Base-by-base conservation (phyloP, 2,329 filamentous ascomycete species). In the Aspergillus aculeatinus region DNA sequence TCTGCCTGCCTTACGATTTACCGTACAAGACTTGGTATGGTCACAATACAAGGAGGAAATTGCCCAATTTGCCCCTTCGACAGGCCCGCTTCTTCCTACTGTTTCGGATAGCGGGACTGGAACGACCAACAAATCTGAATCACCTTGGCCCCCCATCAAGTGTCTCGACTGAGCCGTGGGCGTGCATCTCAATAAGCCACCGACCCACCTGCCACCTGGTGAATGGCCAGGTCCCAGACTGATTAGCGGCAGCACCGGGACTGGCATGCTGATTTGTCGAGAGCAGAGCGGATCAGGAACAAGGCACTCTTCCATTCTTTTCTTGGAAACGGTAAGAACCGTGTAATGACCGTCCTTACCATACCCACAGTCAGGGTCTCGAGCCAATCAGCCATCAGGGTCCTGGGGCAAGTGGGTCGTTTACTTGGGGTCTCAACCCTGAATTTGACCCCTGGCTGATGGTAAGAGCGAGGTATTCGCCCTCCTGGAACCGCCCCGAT, bases 301-400 rank as follows among this genome's bases (percentile, higher is more conserved):
- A 48, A 47, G 53, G 42, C 42, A 48, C 39, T 29, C 27, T 27
- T 12, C 53, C 42, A 48, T 44, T 55, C 53, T 55, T 55, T 44
- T 2, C 5, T 19, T 19, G 27, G 42, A 35, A 48, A 44, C 21
- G n/a, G 53, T 55, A 29, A 31, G n/a, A 16, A 16, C 16, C 11
- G 10, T 3, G 42, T 55, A 48, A 23, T 44, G n/a, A 55, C 25
- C 29, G 6, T 14, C n/a, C 21, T 27, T 55, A 35, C 19, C 9
- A 33, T 23, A 31, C 11, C n/a, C 27, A 23, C 12, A 9, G 51
- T 21, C 53, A 55, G 53, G 53, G 53, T 55, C 29, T 21, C 48
- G 44, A n/a, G 53, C 53, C 53, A 55, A 55, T 55, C 53, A 48
- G 19, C 53, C 52, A 27, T 21, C 53, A 55, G 53, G 53, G 53